Evolutionary conservation across 1,284 basidiomycete species (phyloP), one percentile per base, ranked within the genome.

Genomic region (Malassezia cuniculi): DNA sequence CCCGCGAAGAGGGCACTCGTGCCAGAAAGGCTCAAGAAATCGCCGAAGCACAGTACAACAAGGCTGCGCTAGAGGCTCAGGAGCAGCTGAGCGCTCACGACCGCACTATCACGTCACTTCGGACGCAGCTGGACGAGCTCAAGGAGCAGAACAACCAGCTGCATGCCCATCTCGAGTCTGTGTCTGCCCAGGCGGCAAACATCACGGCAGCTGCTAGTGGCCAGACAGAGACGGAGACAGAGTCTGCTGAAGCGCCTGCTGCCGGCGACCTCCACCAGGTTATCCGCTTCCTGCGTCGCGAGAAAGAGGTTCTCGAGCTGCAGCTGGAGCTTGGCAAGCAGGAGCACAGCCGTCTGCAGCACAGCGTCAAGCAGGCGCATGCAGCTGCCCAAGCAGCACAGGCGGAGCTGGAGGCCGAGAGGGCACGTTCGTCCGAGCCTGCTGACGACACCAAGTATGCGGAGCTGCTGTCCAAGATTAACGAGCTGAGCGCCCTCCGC

Each of bases 231-330:
- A 22, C 30, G 4, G 38, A 46, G 38, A 32, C 45, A 27, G 43
- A 42, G 26, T 36, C 40, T 5, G 9, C 26, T 2, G 35, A 27
- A 25, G 39, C 39, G 0, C 36, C 48, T 2, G 44, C 47, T 17
- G 33, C 47, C 16, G 55, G 58, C 4, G 58, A 63, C 42, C 70
- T 89, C 12, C 80, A 80, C 29, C 78, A 80, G 24, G 80, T 90
- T 14, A 79, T 89, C 31, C 74, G 78, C 1, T 86, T 82, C 67
- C 70, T 89, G 22, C 77, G 85, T 19, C 82, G 81, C 55, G 85
- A 89, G 71, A 86, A 87, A 69, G 83, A 87, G 61, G 83, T 87
- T 39, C 79, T 82, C 27, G 84, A 87, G 50, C 74, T 87, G 25
- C 82, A 89, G 55, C 74, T 85, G 29, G 82, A 87, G 56, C 74